phyloP scores from a whole-genome alignment of 1,284 basidiomycete species.

The Apiotrichum sp. region DNA sequence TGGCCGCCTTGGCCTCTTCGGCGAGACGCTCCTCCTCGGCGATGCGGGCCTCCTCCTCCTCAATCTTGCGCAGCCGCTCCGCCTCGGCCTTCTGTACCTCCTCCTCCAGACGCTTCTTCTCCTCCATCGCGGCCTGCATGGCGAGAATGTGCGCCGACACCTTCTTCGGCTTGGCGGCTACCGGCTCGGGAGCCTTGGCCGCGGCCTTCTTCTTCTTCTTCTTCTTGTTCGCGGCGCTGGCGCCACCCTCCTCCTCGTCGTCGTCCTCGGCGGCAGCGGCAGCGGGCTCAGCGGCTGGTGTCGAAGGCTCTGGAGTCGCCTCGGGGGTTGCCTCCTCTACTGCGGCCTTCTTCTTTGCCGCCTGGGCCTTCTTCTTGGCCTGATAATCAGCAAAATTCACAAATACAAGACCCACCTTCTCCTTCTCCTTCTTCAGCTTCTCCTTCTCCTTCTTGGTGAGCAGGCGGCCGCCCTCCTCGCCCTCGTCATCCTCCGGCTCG shows the following conservation, averaged over 20 bases:
- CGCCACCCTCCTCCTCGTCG: slow-evolving; percentile 56
- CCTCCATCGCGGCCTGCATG: slow-evolving; percentile 73
- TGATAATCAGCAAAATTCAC: slow-evolving; percentile 36
- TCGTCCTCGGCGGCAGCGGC: slow-evolving; percentile 28
- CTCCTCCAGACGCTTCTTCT: slow-evolving; percentile 79
- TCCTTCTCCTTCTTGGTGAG: slow-evolving; percentile 90
- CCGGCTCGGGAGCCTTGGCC: slow-evolving; percentile 62
- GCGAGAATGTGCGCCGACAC: slow-evolving; percentile 63
- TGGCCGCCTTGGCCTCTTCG: slow-evolving; percentile 76
- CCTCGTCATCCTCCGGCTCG: slow-evolving; percentile 55
- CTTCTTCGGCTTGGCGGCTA: slow-evolving; percentile 56
- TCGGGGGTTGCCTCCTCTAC: slow-evolving; percentile 10
- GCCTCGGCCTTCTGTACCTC: slow-evolving; percentile 69
- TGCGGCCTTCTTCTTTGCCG: slow-evolving; percentile 69
- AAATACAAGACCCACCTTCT: slow-evolving; percentile 59
- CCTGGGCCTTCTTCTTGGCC: slow-evolving; percentile 94
- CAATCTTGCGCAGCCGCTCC: slow-evolving; percentile 58
- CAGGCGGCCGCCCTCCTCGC: slow-evolving; percentile 66
- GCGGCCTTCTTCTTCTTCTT: slow-evolving; percentile 88
- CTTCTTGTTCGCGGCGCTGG: slow-evolving; percentile 40
- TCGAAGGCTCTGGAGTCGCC: not conserved
- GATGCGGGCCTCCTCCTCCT: slow-evolving; percentile 72
- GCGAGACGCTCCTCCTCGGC: slow-evolving; percentile 70
- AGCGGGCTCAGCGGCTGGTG: slow-evolving; percentile 5
- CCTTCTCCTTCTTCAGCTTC: slow-evolving; percentile 85